Base-by-base conservation (phyloP, 495 filamentous ascomycete species). In the Aspergillus haitiensis region DNA sequence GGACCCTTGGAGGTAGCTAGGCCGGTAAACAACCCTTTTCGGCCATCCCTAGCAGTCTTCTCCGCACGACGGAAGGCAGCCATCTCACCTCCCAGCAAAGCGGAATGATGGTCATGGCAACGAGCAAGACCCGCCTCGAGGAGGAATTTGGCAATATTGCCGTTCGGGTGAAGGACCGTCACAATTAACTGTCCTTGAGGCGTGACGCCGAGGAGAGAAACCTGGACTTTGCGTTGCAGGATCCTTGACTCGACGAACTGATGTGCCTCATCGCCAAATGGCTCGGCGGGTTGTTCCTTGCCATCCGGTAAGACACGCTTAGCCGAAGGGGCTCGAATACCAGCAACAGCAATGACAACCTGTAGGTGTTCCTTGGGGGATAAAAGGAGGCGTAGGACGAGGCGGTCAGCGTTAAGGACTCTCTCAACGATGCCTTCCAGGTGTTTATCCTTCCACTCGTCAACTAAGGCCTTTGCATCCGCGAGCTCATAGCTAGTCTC, bases 61-160 rank as follows among this genome's bases (percentile, higher is more conserved):
- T 99, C 95, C 2, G 95, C 91, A 63, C 90, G 86, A 47, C 95
- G 86, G 45, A 97, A 84, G 55, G 80, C 67, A 39, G 86, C 85
- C 94, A 99, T 99, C 50, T 93, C 86, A 7, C 77, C 65, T 13
- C 95, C 95, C 1, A 99, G 84, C 69, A 97, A 75, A 13, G 90
- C 90, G 2, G 91, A 94, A 73, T 99, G 95, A 73, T 90, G 90
- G 70, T 99, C 95, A 44, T 89, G 88, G 79, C 94, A 98, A 64
- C 91, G 83, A 42, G 93, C 95, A 42, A 97, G 77, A 62, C 95
- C 95, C 47, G 89, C 90, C 61, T 91, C 85, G 31, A 97, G 86
- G 13, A 98, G 72, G 71, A 92, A 90, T 56, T 88, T 88, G 32
- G 92, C 91, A 70, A 99, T 94, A 72, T 89, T 96, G 49, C 95